These are phyloP conservation scores for Xylaria scruposa DNA, from an alignment of 495 filamentous ascomycete genomes.

Conservation along the genomic window DNA sequence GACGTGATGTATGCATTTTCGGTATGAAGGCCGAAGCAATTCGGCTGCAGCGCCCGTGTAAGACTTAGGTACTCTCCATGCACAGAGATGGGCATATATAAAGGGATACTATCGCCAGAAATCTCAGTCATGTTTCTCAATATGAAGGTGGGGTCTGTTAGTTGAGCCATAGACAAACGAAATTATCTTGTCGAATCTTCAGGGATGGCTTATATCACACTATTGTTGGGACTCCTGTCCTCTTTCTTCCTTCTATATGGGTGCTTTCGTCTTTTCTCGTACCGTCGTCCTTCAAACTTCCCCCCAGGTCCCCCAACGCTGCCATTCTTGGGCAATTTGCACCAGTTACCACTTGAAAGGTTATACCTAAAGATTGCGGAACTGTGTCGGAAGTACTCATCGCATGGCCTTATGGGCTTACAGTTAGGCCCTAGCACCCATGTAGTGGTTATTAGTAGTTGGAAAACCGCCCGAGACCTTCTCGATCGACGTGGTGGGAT, in stretches of 20 bases:
- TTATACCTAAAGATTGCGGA: constrained; percentile 22
- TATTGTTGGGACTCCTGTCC: neutral
- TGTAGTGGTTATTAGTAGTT: constrained; percentile 23
- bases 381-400: constrained; percentile 1
- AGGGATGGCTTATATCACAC: neutral
- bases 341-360: constrained; percentile 44
- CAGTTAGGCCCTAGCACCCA: constrained; percentile 13
- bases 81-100: neutral
- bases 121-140: neutral
- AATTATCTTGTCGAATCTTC: too few species aligned
- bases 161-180: neutral
- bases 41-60: neutral
- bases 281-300: constrained; percentile 18
- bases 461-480: constrained; percentile 28
- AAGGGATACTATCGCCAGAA: neutral
- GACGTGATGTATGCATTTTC: neutral
- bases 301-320: constrained; percentile 33
- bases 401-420: constrained; percentile 23
- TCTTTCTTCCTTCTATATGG: neutral
- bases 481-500: constrained; percentile 29
- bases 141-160: neutral
- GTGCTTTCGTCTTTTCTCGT: neutral
- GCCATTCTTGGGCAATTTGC: constrained; percentile 53
- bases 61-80: neutral
- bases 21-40: neutral